These are phyloP conservation scores for Ilex aquifolium DNA, from an alignment of 257 asterid genomes.

Conservation along the genomic window DNA sequence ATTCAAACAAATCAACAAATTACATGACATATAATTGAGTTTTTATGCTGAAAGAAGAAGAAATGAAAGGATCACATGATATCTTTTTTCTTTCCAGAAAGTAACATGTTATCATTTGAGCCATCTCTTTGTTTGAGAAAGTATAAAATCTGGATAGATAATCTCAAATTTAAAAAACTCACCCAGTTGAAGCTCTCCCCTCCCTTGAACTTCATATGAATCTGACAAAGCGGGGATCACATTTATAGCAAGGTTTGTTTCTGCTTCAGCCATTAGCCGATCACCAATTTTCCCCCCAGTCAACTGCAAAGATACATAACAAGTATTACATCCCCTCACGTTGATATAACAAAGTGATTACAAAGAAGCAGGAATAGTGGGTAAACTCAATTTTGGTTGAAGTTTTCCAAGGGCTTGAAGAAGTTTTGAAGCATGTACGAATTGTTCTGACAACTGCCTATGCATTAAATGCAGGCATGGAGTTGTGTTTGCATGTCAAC, in stretches of 20 bases:
- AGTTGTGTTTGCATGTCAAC: no score
- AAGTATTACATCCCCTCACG: neutral
- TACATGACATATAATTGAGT: conserved; percentile 5
- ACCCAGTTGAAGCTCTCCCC: conserved; percentile 99
- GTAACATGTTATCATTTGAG: conserved; percentile 1
- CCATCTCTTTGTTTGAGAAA: neutral
- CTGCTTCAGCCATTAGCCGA: conserved; percentile 89
- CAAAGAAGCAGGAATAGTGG: no score
- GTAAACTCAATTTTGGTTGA: no score
- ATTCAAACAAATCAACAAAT: conserved; percentile 4
- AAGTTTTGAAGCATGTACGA: no score
- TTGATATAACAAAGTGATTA: no score
- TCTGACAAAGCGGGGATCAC: conserved; percentile 87
- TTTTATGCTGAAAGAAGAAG: conserved; percentile 12
- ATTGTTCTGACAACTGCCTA: neutral
- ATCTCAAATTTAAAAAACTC: conserved; percentile 20
- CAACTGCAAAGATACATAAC: conserved; percentile 35
- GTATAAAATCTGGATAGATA: conserved; percentile 1
- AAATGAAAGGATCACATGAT: conserved; percentile 7
- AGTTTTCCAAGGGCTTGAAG: no score
- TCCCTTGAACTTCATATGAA: conserved; percentile 96
- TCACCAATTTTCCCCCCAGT: conserved; percentile 98
- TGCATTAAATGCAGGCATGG: neutral
- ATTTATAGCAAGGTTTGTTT: conserved; percentile 91
- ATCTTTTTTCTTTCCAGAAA: no score